Percentiles rank a stretch among this genome's conserved stretches.
phyloP scores from a whole-genome alignment of 306 rosid genomes.

The Citrullus colocynthis region DNA sequence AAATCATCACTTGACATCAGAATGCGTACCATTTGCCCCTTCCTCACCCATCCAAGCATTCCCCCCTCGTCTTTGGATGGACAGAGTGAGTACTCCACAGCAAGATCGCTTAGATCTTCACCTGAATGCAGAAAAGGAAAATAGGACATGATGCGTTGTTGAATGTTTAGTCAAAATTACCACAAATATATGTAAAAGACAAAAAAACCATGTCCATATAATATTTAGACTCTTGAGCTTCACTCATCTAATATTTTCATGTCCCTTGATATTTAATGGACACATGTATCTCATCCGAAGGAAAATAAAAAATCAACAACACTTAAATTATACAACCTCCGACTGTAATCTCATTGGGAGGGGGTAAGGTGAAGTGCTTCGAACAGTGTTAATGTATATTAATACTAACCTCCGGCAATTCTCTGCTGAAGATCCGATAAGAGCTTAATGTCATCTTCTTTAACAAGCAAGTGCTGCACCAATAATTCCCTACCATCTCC shows the following conservation, averaged over 20 bases:
- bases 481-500: constrained; percentile 54
- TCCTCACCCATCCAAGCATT: constrained; percentile 94
- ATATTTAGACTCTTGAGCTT: not conserved
- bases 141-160: constrained; percentile 1
- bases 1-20: not conserved
- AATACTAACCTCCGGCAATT: constrained; percentile 40
- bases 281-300: not conserved
- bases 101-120: constrained; percentile 93
- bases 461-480: constrained; percentile 89
- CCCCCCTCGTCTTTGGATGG: constrained; percentile 93
- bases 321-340: not conserved
- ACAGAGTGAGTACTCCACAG: constrained; percentile 60
- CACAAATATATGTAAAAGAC: not conserved
- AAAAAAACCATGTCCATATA: not conserved
- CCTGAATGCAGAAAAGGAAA: constrained; percentile 34
- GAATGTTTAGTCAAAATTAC: not conserved
- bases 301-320: not conserved
- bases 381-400: not conserved
- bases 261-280: not conserved
- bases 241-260: not conserved
- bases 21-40: constrained; percentile 75
- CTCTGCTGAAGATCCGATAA: constrained; percentile 60
- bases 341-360: not conserved
- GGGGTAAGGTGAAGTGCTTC: not conserved
- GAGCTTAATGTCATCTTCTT: constrained; percentile 61